Base-by-base conservation (phyloP, 345 rosid species). In the Toxicodendron radicans region DNA sequence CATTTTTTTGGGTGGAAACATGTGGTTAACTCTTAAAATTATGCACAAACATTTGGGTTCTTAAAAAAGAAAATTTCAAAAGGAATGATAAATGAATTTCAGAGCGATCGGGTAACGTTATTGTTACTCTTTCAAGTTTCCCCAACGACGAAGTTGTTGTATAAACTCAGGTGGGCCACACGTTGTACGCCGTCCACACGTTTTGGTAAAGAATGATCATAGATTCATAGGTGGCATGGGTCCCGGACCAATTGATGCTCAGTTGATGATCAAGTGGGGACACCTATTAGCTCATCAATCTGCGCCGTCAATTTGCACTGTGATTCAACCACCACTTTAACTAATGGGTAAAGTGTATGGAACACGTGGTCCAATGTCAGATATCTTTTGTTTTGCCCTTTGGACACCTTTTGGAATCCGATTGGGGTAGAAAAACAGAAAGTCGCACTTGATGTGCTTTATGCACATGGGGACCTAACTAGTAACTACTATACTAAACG, bases 241-340 rank as follows among this genome's bases (percentile, higher is more conserved):
- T 58, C 74, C 74, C 23, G 27, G 27, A 7, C 10, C 57, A 10
- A 49, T 30, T 18, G 24, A 24, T 16, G 57, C 18, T 13, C 57
- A 14, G 33, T 7, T 2, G 69, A 49, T 65, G 54, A 51, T 3
- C 20, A 7, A 13, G 23, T 41, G 16, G 66, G 61, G 68, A 18
- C 59, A 46, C 23, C 12, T 7, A 20, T 12, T 33, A 27, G 32
- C 49, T n/a, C 75, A 72, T 72, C 68, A 63, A 72, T 72, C 68
- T 18, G 51, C 75, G 75, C 75, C 75, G 68, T 33, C 18, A 54
- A 57, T 57, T 30, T 3, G 57, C 20, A 1, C 57, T 48, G 41
- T 48, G 41, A 69, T 48, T 23, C 64, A 16, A 57, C 73, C 0
- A 57, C 63, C 73, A 41, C 2, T 14, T 27, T 35, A 3, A 35